Evolutionary conservation across 495 filamentous ascomycete genomes (phyloP), one percentile per base, ranked within the genome.

Genomic region (Amphirosellinia nigrospora): DNA sequence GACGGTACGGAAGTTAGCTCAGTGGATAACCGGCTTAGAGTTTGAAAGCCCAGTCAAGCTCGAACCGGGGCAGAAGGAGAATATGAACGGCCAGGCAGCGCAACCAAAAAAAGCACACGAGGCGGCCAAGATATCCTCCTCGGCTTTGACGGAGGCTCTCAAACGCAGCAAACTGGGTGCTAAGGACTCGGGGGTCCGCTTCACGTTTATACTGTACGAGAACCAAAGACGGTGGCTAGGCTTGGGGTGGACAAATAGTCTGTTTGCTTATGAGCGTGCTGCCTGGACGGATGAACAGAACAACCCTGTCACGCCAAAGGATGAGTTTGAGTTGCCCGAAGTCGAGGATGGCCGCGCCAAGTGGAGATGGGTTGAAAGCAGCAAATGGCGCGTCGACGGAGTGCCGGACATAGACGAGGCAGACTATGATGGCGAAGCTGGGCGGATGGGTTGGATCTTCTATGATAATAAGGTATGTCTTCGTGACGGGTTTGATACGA

Each of bases 211-310:
- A 60, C 86, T 98, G 3, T 98, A 92, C 74, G 96, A 99, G 77
- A 99, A 99, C 71, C 95, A 99, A 79, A 90, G 96, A 30, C 89
- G 96, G 46, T 99, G 96, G 96, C 79, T 98, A 15, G 96, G 94
- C 2, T 84, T 98, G 23, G 96, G 96, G 4, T 99, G 96, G 96
- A 98, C 96, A 0, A 90, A 90, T 15, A 96, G 90, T 7, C 80
- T 98, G 41, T 92, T 99, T 71, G 89, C 93, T 0, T 93, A 97
- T 71, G 96, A 99, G 75, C 87, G 96, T 39, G 86, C 89, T 7
- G 84, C 94, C 1, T 99, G 94, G 94, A 98, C 96, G 6, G 96
- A 99, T 75, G 96, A 99, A 78, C 93, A 98, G 77, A 86, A 97
- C 58, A 96, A 97, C 70, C 70, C 89, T 0, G 89, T 92, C 26